phyloP scores from a whole-genome alignment of 106 monocot species.

The Dactylorhiza incarnata region DNA sequence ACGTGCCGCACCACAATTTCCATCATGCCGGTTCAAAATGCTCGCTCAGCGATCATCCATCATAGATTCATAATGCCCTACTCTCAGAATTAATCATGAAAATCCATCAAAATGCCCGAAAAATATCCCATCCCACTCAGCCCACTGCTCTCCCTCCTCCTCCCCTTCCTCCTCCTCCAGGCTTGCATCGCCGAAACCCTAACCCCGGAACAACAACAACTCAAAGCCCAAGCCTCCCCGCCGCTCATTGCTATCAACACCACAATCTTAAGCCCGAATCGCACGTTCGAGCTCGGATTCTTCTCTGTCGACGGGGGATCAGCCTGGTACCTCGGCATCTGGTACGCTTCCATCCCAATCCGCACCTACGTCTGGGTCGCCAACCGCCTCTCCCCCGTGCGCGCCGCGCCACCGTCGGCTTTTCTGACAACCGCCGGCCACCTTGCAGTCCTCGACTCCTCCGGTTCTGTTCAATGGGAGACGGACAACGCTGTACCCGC shows the following conservation, averaged over 20 bases:
- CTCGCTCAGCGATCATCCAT: background rate
- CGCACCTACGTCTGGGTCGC: constrained; percentile 64
- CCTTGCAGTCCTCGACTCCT: constrained; percentile 14
- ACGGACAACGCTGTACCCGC: constrained; percentile 25
- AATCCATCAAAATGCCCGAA: background rate
- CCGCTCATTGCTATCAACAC: constrained; percentile 26
- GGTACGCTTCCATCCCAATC: constrained; percentile 55
- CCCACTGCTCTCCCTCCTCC: background rate
- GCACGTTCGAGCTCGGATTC: constrained; percentile 52
- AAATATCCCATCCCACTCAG: background rate
- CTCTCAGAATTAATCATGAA: background rate
- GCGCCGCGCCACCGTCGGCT: background rate
- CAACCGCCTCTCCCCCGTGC: constrained; percentile 32
- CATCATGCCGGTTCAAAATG: too few species aligned
- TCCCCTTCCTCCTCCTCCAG: background rate
- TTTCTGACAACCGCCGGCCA: constrained; percentile 19
- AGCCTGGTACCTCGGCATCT: constrained; percentile 39
- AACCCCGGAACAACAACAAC: background rate
- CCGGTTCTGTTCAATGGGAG: constrained; percentile 21
- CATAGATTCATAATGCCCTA: background rate
- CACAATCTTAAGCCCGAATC: constrained; percentile 38
- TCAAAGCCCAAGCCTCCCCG: background rate
- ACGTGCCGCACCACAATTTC: too few species aligned
- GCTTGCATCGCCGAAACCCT: background rate
- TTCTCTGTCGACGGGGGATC: constrained; percentile 30